Conservation (phyloP, 345 rosid species). For the Alliaria petiolata region DNA sequence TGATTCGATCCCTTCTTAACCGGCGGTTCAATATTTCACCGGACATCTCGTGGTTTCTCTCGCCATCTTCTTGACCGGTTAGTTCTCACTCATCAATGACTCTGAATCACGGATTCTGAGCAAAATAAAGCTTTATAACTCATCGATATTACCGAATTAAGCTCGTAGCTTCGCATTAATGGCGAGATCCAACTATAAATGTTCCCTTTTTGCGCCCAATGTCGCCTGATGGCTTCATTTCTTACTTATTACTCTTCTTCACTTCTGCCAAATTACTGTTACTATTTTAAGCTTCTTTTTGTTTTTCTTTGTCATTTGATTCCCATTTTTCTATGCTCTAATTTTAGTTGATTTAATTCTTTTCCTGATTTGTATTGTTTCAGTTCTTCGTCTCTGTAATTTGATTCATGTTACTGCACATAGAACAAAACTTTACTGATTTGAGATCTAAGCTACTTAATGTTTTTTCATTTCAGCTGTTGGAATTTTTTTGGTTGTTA, state of each 20-base stretch:
- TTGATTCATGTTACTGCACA: conserved; percentile 1
- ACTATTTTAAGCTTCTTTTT: conserved; percentile 17
- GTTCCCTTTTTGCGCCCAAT: background rate
- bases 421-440: background rate
- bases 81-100: conserved; percentile 18
- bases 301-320: background rate
- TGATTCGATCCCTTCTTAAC: conserved; percentile 12
- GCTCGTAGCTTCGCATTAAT: conserved; percentile 20
- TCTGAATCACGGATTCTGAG: conserved; percentile 3
- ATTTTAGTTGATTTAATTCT: background rate
- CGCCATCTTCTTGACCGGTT: conserved; percentile 19
- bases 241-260: conserved; percentile 19
- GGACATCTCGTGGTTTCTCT: background rate
- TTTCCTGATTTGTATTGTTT: conserved; percentile 1
- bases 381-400: background rate
- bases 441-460: conserved; percentile 17
- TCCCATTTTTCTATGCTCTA: background rate
- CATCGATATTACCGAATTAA: conserved; percentile 14
- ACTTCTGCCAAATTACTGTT: background rate
- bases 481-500: background rate
- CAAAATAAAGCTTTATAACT: background rate
- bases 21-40: conserved; percentile 2
- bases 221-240: background rate
- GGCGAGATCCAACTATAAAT: conserved; percentile 28
- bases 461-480: background rate